Evolutionary conservation across 805 yeast species (phyloP), one percentile per base, ranked within the genome.

Genomic region (Cyberlindnera petersonii): DNA sequence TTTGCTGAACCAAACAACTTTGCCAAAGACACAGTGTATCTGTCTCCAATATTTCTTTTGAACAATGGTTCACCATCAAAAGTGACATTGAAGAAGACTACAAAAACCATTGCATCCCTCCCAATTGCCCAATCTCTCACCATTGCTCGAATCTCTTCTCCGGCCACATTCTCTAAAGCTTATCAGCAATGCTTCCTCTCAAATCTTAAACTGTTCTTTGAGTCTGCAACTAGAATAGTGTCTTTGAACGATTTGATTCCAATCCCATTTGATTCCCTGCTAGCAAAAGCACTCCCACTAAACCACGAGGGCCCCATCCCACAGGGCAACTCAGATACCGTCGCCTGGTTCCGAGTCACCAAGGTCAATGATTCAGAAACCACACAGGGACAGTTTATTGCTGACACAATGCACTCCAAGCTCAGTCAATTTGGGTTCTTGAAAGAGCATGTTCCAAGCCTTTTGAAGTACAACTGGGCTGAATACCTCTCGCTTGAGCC

Each of bases 291-390:
- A 4, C 39, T 54, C 10, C 40, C 44, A 6, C 30, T 21, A 9
- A 31, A 32, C 2, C 39, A 46, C 19, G 52, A 49, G 4, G 43
- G 46, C 7, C 47, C 53, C 5, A 36, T 44, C 6, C 87, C 88
- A 0, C 60, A 65, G 3, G 86, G 86, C 0, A 69, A 68, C 17
- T 78, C 85, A 1, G 86, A 88, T 55, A 66, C 76, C 0, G 72
- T 89, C 15, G 95, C 88, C 0, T 91, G 96, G 96, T 91, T 88
- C 60, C 75, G 75, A 48, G 74, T 91, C 2, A 68, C 75, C 2
- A 81, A 74, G 4, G 53, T 64, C 5, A 71, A 71, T 4, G 66
- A 59, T 3, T 55, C 61, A 3, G 59, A 52, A 4, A 50, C 52
- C 3, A 46, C 45, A 5, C 37, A 47, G 21, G 36, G 35, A 17